Conservation (phyloP, 805 yeast genomes). For the Yamadazyma nakazawae region DNA sequence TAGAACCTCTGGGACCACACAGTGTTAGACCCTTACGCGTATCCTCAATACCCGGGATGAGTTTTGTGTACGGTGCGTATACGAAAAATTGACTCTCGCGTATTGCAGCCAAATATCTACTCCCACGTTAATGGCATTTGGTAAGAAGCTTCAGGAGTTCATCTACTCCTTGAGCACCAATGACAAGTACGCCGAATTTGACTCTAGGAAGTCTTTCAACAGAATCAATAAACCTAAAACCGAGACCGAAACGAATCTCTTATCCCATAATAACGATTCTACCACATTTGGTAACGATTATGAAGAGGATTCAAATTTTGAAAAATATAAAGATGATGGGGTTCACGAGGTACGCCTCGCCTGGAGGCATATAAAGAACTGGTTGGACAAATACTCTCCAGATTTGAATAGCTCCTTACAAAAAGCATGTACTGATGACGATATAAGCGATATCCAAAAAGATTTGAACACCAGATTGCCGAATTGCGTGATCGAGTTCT, state of each 20-base stretch:
- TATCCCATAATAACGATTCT: slow-evolving; percentile 13
- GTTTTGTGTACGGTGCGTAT: neutral
- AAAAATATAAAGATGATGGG: slow-evolving; percentile 46
- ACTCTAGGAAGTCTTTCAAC: slow-evolving; percentile 45
- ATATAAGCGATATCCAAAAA: slow-evolving; percentile 76
- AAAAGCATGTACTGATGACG: slow-evolving; percentile 76
- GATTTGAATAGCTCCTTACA: slow-evolving; percentile 78
- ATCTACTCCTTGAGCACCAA: slow-evolving; percentile 61
- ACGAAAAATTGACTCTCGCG: slow-evolving; percentile 2
- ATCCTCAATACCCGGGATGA: neutral
- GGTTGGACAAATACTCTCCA: slow-evolving; percentile 76
- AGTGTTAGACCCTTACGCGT: neutral
- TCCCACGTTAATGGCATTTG: slow-evolving; percentile 16
- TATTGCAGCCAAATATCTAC: slow-evolving; percentile 4
- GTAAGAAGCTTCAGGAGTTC: slow-evolving; percentile 51
- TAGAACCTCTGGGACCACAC: too few species aligned
- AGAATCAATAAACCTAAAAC: slow-evolving; percentile 36
- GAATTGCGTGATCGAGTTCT: slow-evolving; percentile 74
- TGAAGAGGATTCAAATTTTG: slow-evolving; percentile 33
- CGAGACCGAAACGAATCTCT: slow-evolving; percentile 29
- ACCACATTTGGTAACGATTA: slow-evolving; percentile 4
- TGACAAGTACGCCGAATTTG: slow-evolving; percentile 69
- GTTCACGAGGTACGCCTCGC: slow-evolving; percentile 72
- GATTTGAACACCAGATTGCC: slow-evolving; percentile 78
- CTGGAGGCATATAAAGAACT: slow-evolving; percentile 85